Evolutionary conservation across 176 grass and related monocot genomes (phyloP), one percentile per base, ranked within the genome.

Genomic region (Areca catechu): DNA sequence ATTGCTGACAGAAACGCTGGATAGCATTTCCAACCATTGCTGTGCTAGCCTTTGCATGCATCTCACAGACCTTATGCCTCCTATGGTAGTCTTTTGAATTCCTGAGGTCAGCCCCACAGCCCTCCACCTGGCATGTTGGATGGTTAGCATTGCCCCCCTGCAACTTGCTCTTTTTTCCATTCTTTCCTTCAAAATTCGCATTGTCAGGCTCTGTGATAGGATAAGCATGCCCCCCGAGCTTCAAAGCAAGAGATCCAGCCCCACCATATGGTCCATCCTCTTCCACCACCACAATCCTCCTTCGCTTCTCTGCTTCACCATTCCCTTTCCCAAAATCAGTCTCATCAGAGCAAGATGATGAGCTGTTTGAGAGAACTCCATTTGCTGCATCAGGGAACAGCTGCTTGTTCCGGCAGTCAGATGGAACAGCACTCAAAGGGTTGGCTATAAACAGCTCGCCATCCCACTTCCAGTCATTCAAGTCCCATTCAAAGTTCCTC

Each of bases 1-100:
- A 89, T 58, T 95, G 86, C 76, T 95, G 90, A 57, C 86, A 95
- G 74, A 95, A 95, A 5, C 90, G 85, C 50, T 83, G 67, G 59
- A 83, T 77, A 16, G 53, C 21, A n/a, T 68, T 65, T 61, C 63
- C 61, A 2, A 95, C 73, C 30, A 24, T 9, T 22, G 77, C 85
- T 37, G 76, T 23, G 3, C n/a, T 54, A 0, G 82, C 81, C 71
- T 61, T 89, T 58, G 85, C 78, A 74, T 95, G 90, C 2, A n/a
- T 5, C 15, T 85, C 82, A 53, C 90, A 95, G 5, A 95, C 85
- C 73, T 86, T 89, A 59, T 95, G 90, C 53, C 82, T 65, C 71
- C 80, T 85, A 61, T 89, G 79, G 14, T 95, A 95, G n/a, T 95
- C 90, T 74, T 76, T 89, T 5, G 57, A 37, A n/a, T 69, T 27